Base-by-base conservation (phyloP, 2,329 filamentous ascomycete species). In the Paraphoma sp. region DNA sequence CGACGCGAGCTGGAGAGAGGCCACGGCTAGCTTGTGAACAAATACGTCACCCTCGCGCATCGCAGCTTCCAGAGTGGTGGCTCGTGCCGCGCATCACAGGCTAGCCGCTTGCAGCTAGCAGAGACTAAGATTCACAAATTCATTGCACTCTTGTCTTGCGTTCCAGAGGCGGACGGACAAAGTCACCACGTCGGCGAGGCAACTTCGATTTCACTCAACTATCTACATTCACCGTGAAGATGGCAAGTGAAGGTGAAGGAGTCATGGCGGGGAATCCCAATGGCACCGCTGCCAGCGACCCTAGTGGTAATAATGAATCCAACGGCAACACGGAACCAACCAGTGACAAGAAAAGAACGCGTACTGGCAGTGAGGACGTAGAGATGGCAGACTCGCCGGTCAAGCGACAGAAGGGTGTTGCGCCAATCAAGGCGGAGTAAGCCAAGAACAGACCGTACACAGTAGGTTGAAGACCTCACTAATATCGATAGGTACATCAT, bases 361-460 rank as follows among this genome's bases (percentile, higher is more conserved):
- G 71, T 56, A 60, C 65, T 51, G 64, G 60, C 48, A 71, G 51
- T 73, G 64, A 81, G 77, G 71, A 65, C 43, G 51, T 47, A 51
- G 79, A 60, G 38, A 60, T 46, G 54, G 30, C 60, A 46, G 70
- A 67, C 51, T 63, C 56, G 50, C 54, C 56, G 11, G 53, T 60
- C 43, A 75, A 76, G 58, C 70, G 74, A 40, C 69, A 64, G 65
- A 80, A 74, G 68, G 89, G 89, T 28, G 79, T 89, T 51, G 89
- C 90, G 17, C 86, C 87, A 8, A 86, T 93, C 75, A 93, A 92
- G 76, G 82, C 85, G 71, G 90, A 93, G 86, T 91, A 78, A 76
- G 83, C 56, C 36, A 23, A 23, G 23, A 23, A 23, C 23, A 23
- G 23, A 23, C 23, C 23, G 23, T n/a, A n/a, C n/a, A n/a, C n/a